phyloP scores from a whole-genome alignment of 306 rosid genomes.

The Lathyrus sativus region DNA sequence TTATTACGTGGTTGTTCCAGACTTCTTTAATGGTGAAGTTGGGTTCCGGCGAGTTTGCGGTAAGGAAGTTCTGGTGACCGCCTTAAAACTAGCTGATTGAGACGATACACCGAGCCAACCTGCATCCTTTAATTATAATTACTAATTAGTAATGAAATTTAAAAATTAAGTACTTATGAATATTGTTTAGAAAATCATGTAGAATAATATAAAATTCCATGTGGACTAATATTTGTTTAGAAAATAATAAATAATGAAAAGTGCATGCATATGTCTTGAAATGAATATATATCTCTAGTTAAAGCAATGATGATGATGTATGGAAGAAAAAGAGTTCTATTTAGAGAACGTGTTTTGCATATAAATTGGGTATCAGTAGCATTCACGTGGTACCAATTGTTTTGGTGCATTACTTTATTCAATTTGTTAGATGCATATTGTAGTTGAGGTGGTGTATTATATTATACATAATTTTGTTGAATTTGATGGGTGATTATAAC shows the following conservation, averaged over 20 bases:
- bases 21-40: no score
- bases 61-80: no score
- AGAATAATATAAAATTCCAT: no score
- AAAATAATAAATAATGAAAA: slow-evolving; percentile 9
- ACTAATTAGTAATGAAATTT: no score
- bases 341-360: slow-evolving; percentile 31
- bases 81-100: no score
- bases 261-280: not conserved
- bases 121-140: no score
- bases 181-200: no score
- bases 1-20: no score
- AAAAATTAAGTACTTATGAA: no score
- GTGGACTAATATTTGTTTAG: no score
- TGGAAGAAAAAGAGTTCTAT: not conserved
- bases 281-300: not conserved
- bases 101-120: no score
- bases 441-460: slow-evolving; percentile 17
- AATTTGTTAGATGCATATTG: slow-evolving; percentile 27
- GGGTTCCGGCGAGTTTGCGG: no score
- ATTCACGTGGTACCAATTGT: slow-evolving; percentile 31
- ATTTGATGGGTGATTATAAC: not conserved
- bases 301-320: slow-evolving; percentile 8
- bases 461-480: not conserved
- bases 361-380: slow-evolving; percentile 15
- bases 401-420: slow-evolving; percentile 13